Evolutionary conservation across 1,284 basidiomycete genomes (phyloP).

Genomic region (Boletellus sp.): DNA sequence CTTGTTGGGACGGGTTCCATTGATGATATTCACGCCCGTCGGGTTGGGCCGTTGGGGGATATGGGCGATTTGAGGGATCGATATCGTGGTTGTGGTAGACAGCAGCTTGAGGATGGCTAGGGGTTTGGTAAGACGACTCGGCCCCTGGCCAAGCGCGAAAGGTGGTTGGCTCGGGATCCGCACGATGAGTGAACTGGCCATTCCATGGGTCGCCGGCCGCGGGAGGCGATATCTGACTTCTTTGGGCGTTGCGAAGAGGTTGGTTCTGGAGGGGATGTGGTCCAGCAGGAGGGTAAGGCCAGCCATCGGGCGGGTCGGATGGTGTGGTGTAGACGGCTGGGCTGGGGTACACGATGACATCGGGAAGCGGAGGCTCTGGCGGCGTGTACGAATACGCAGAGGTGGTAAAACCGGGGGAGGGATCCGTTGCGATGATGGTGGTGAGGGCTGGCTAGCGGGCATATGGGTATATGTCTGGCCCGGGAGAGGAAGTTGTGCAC

Average conservation of each 20-base stretch:
- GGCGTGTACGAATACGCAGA: slow-evolving; percentile 41
- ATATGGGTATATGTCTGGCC: neutral
- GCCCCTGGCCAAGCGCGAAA: slow-evolving; percentile 40
- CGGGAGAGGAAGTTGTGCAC: slow-evolving; percentile 3
- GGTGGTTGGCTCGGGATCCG: slow-evolving; percentile 32
- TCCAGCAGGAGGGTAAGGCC: slow-evolving; percentile 51
- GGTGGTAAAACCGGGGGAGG: slow-evolving; percentile 37
- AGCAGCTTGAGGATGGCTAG: slow-evolving; percentile 27
- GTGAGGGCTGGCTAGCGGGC: slow-evolving; percentile 34
- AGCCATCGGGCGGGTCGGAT: slow-evolving; percentile 43
- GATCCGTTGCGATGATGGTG: slow-evolving; percentile 37
- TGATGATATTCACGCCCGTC: slow-evolving; percentile 31
- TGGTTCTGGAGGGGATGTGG: slow-evolving; percentile 50
- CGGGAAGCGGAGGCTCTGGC: slow-evolving; percentile 32
- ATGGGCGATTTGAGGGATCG: slow-evolving; percentile 33
- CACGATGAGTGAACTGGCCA: slow-evolving; percentile 22
- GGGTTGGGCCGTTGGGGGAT: slow-evolving; percentile 27
- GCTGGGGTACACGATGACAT: slow-evolving; percentile 31
- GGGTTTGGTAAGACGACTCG: slow-evolving; percentile 34
- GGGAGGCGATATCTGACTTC: slow-evolving; percentile 26
- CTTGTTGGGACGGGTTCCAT: slow-evolving; percentile 34
- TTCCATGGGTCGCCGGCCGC: slow-evolving; percentile 25
- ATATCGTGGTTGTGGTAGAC: slow-evolving; percentile 29
- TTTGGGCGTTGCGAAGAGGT: slow-evolving; percentile 39
- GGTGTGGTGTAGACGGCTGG: slow-evolving; percentile 28